Base-by-base conservation (phyloP, 108 stramenopile genomes). In the Fistulifera pelliculosa region DNA sequence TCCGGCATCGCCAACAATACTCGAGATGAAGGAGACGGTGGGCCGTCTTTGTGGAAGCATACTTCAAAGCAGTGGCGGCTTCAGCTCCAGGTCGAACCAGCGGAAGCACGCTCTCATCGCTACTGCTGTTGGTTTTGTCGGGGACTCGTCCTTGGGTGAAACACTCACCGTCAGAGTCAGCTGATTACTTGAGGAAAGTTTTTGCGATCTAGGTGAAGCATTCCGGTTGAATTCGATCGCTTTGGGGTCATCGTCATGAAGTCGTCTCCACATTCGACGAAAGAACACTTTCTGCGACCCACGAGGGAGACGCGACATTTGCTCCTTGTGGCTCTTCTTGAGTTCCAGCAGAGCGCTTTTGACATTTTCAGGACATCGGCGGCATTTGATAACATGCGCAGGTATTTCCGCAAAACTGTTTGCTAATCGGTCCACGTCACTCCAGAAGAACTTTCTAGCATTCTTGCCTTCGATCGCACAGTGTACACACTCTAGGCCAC, bases 361-460 rank as follows among this genome's bases (percentile, higher is more conserved):
- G 8, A 71, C 73, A 42, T 76, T 68, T 26, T 61, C 64, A 0
- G 90, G 83, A 63, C 82, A 86, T 15, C 61, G 66, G 27, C 79
- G 72, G 55, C 90, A 93, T 60, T 87, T 86, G 21, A 93, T 55
- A 21, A 93, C 65, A 55, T 93, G 90, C 13, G 74, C 76, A 23
- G 90, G 87, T 58, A 93, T 93, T 58, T 93, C 90, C 1, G 90
- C 86, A 68, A 93, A 93, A 56, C 85, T 87, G 54, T 93, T 93
- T 0, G 90, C 80, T 38, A 93, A 56, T 24, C 85, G 71, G 60
- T 93, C 87, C 2, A 93, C 90, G 19, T 77, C 83, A 53, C 86
- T 83, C 90, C 90, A 93, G 52, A 80, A 93, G 64, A 93, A 93
- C 62, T 92, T 92, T 19, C 90, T 77, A 23, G 87, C 64, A 24